Evolutionary conservation across 75 land plant species (phyloP).

Genomic region (Pinus albicaulis): DNA sequence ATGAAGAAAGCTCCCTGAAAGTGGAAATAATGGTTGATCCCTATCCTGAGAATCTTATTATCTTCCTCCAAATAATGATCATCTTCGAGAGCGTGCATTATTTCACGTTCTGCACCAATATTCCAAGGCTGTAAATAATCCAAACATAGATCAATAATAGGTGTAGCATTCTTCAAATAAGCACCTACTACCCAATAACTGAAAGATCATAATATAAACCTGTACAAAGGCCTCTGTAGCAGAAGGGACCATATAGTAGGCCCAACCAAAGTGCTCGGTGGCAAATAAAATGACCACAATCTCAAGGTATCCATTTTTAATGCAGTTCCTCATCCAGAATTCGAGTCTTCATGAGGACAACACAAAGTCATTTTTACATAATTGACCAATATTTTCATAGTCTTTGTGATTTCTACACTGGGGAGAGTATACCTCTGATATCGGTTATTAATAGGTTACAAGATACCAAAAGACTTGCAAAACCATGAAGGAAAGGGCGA

Average conservation of each 20-base stretch:
- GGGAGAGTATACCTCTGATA: neutral
- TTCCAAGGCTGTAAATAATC: conserved; percentile 81
- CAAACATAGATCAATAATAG: neutral
- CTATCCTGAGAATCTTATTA: conserved; percentile 1
- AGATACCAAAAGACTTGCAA: conserved; percentile 41
- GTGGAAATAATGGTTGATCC: neutral
- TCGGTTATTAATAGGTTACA: conserved; percentile 16
- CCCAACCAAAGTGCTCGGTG: no score
- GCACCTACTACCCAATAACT: no score
- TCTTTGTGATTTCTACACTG: conserved; percentile 14
- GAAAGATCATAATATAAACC: no score
- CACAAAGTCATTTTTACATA: conserved; percentile 41
- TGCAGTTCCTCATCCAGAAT: conserved; percentile 6
- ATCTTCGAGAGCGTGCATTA: conserved; percentile 6
- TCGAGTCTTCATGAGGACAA: neutral
- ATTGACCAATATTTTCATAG: conserved; percentile 60
- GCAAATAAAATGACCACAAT: no score
- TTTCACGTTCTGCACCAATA: conserved; percentile 10
- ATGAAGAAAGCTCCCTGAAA: neutral
- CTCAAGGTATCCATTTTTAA: neutral
- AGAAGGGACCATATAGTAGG: no score
- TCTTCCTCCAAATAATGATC: conserved; percentile 26
- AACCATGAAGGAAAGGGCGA: conserved; percentile 31
- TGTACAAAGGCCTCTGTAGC: no score
- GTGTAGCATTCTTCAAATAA: no score